These are phyloP conservation scores for Rhizopus sp. DNA, from an alignment of 371 early-diverging fungal species.

Conservation along the genomic window DNA sequence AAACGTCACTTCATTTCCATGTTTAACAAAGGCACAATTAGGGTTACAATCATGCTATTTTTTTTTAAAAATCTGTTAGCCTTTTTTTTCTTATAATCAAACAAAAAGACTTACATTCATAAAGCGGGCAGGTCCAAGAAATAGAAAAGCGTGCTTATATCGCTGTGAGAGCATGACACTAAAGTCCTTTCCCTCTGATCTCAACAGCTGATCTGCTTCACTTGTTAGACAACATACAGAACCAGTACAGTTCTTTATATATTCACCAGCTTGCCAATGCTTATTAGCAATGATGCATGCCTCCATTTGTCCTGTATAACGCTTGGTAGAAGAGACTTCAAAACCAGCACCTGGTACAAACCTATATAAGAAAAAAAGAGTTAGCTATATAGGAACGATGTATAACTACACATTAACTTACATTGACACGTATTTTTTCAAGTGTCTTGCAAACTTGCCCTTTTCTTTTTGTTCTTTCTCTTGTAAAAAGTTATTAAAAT, in stretches of 20 bases:
- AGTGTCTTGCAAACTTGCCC: conserved; percentile 26
- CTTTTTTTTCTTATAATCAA: not conserved
- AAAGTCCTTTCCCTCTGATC: conserved; percentile 71
- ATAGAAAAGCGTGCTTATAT: conserved; percentile 66
- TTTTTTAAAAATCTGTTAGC: not conserved
- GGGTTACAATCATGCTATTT: conserved; percentile 84
- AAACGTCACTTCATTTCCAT: conserved; percentile 67
- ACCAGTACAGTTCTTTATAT: conserved; percentile 71
- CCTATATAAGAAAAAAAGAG: conserved; percentile 46
- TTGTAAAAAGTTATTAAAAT: conserved; percentile 22
- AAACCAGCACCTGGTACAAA: conserved; percentile 80
- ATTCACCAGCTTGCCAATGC: conserved; percentile 69
- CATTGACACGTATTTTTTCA: conserved; percentile 37
- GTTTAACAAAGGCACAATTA: conserved; percentile 55
- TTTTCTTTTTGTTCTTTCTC: conserved; percentile 19
- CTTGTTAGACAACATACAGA: conserved; percentile 65
- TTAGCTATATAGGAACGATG: not conserved
- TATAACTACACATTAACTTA: conserved; percentile 18
- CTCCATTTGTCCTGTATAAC: conserved; percentile 70
- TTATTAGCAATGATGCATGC: conserved; percentile 79
- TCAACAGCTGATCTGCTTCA: conserved; percentile 66
- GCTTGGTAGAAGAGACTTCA: conserved; percentile 65
- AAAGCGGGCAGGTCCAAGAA: conserved; percentile 91
- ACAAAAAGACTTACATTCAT: conserved; percentile 61
- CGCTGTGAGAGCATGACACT: conserved; percentile 80